Conservation (phyloP, 768 basidiomycete species). For the Tremella fuciformis region DNA sequence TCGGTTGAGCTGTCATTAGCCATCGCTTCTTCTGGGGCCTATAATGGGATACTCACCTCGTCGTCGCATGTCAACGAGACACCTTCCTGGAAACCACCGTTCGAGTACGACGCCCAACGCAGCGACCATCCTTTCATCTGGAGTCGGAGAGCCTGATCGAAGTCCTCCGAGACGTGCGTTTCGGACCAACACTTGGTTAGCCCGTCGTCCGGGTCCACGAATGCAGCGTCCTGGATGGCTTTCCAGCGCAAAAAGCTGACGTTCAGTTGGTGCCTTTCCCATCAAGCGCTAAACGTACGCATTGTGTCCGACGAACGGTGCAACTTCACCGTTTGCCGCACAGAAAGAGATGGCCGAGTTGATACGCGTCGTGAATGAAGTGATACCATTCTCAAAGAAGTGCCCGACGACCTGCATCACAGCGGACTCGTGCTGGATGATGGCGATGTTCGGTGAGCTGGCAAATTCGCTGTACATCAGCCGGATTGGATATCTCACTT, state of each 20-base stretch:
- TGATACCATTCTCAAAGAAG: conserved; percentile 85
- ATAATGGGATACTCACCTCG: conserved; percentile 59
- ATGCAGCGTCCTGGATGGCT: conserved; percentile 76
- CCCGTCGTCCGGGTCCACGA: conserved; percentile 65
- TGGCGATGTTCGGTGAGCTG: conserved; percentile 76
- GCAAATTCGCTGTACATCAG: conserved; percentile 62
- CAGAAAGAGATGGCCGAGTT: conserved; percentile 56
- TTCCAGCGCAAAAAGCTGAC: conserved; percentile 80
- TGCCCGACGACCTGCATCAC: conserved; percentile 48
- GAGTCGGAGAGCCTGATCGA: conserved; percentile 52
- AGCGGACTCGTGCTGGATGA: conserved; percentile 57
- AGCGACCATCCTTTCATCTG: conserved; percentile 59
- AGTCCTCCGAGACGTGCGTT: conserved; percentile 67
- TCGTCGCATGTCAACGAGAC: conserved; percentile 86
- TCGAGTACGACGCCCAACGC: conserved; percentile 70
- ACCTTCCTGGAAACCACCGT: conserved; percentile 86
- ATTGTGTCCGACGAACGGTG: conserved; percentile 45
- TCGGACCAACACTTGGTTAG: conserved; percentile 78
- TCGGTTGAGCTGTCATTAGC: conserved; percentile 57
- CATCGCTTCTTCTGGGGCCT: not conserved
- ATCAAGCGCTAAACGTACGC: conserved; percentile 23
- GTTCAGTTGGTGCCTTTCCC: conserved; percentile 45
- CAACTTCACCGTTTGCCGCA: conserved; percentile 48
- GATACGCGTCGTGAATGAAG: conserved; percentile 82
- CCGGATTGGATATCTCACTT: not conserved